Evolutionary conservation across 192 early-diverging fungal genomes (phyloP), one percentile per base, ranked within the genome.

Genomic region (Coemansia sp.): DNA sequence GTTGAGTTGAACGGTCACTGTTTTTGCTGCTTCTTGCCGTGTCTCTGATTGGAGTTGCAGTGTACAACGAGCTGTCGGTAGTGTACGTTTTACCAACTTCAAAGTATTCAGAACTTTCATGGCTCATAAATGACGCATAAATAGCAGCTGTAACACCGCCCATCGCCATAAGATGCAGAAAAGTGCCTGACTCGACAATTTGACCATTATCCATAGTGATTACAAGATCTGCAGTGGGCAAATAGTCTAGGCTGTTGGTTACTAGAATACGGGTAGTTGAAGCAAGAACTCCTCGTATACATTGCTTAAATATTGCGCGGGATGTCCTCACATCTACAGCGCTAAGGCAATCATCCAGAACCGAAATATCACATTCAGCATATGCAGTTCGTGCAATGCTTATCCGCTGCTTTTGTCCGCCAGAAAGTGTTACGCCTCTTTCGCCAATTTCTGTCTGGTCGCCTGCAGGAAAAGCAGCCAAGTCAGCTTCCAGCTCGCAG

Each of bases 381-480:
- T 94, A 97, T 4, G 87, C 85, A 0, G 91, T 92, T 11, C 95
- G 84, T 1, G 92, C 92, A 27, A 95, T 82, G 8, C 86, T 88
- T 1, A 92, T 78, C 26, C 92, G 83, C 69, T 91, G 90, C 59
- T 88, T 90, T 61, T 92, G 89, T 0, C 89, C 88, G 11, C 91
- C 89, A 3, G 87, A 86, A 1, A 91, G 66, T 7, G 82, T 86
- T 14, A 83, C 84, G 4, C 88, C 89, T 21, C 85, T 73, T 59
- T 91, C 88, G 43, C 87, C 90, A 80, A 88, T 83, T 41, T 80
- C 75, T 4, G 88, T 88, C 54, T 83, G 55, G 64, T 97, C 94
- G 17, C 90, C 91, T 50, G 78, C 86, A 0, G 84, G 82, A 5
- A 88, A 60, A 22, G 73, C 59, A 0, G 84, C 78, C 5, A 97